A percentile compares a stretch with the other conserved stretches of the same genome.
Evolutionary conservation across 2,329 filamentous ascomycete species (phyloP).

Genomic region (Harringtonia lauricola): DNA sequence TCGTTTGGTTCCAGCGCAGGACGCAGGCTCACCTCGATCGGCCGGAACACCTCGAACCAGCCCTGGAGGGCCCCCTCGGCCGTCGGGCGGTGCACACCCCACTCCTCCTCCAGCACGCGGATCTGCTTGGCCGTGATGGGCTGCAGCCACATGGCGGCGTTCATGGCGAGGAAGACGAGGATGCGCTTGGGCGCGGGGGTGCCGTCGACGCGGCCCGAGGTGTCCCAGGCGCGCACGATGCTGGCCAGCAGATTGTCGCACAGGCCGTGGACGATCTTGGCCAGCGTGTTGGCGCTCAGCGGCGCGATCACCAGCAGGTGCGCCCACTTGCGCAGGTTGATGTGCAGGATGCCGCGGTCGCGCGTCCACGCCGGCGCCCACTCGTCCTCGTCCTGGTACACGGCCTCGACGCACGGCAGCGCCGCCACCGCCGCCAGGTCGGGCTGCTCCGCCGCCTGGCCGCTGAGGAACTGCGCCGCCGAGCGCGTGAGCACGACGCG

Average conservation of each 20-base stretch:
- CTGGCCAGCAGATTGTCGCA: conserved; percentile 65
- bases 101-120: conserved; percentile 58
- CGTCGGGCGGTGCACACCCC: conserved; percentile 43
- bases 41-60: conserved; percentile 60
- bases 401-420: conserved; percentile 63
- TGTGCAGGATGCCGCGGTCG: conserved; percentile 75
- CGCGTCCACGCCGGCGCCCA: conserved; percentile 59
- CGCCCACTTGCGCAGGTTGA: conserved; percentile 72
- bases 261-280: conserved; percentile 69
- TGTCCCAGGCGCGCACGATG: conserved; percentile 83
- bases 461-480: conserved; percentile 64
- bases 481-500: conserved; percentile 71
- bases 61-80: conserved; percentile 11
- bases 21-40: conserved; percentile 38
- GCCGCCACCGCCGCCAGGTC: conserved; percentile 44
- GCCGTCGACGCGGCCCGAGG: conserved; percentile 21
- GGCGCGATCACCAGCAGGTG: conserved; percentile 72
- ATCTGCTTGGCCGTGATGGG: conserved; percentile 70
- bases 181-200: conserved; percentile 53
- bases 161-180: conserved; percentile 66
- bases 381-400: conserved; percentile 84
- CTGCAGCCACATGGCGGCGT: conserved; percentile 82
- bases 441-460: conserved; percentile 70
- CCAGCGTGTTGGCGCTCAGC: conserved; percentile 73
- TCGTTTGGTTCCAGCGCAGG: neutral